Conservation (phyloP, 78 protist species). For the Dictyostelium purpureum region DNA sequence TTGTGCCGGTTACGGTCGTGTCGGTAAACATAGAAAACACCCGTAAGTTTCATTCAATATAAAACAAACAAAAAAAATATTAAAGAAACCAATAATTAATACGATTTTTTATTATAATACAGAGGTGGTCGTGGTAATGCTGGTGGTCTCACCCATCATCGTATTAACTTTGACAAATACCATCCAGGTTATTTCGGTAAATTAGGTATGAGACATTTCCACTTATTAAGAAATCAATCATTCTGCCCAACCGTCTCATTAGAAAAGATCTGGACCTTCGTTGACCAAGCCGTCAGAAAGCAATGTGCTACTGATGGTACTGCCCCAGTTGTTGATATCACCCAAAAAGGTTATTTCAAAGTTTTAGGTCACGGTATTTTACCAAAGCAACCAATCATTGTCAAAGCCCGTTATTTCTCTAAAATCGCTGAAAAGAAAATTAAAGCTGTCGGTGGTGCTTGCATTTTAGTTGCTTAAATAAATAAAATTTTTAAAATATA, state of each 20-base stretch:
- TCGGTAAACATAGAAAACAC: conserved; percentile 99
- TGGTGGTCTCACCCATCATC: conserved; percentile 99
- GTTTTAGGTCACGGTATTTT: conserved; percentile 98
- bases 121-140: conserved; percentile 99
- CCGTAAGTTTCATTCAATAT: too few relatives aligned
- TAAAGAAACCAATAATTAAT: too few relatives aligned
- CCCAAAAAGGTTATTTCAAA: conserved; percentile 94
- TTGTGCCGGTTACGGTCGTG: conserved; percentile 87
- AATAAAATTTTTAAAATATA: neutral
- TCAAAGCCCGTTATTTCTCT: conserved; percentile 97
- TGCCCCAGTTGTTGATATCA: conserved; percentile 98
- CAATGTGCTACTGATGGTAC: conserved; percentile 56
- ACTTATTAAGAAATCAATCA: conserved; percentile 84
- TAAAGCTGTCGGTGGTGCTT: conserved; percentile 97
- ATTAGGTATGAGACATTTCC: conserved; percentile 99
- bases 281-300: conserved; percentile 85
- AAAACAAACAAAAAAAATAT: too few relatives aligned
- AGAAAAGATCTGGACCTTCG: conserved; percentile 96
- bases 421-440: conserved; percentile 98
- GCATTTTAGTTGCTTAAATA: conserved; percentile 94
- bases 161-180: conserved; percentile 96
- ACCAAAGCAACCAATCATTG: conserved; percentile 97
- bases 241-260: conserved; percentile 96
- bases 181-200: conserved; percentile 99
- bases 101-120: too few relatives aligned